Conservation (phyloP, 305 asterid species). For the Galium porrigens region DNA sequence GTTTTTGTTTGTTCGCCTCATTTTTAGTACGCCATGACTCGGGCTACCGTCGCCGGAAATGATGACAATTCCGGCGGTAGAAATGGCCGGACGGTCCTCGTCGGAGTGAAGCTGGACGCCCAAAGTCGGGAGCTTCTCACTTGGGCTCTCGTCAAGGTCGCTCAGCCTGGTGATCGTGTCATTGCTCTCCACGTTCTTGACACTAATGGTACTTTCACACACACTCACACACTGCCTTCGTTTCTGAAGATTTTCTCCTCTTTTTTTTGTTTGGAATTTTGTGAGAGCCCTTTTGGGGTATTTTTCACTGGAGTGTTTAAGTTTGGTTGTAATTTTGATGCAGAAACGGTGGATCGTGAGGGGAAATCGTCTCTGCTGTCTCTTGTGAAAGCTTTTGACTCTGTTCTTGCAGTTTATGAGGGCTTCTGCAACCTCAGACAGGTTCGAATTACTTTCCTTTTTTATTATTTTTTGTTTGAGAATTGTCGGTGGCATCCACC, state of each 20-base stretch:
- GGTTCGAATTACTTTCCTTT: conserved; percentile 25
- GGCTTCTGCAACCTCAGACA: conserved; percentile 91
- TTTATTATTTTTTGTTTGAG: not conserved
- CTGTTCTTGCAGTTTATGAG: conserved; percentile 80
- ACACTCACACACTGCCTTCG: not conserved
- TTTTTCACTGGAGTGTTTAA: not conserved
- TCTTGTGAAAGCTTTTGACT: conserved; percentile 71
- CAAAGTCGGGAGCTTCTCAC: conserved; percentile 71
- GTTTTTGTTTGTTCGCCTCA: not conserved
- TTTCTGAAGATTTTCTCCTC: not conserved
- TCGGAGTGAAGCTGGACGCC: conserved; percentile 68
- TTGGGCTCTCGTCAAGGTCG: conserved; percentile 86
- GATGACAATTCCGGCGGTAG: conserved; percentile 28
- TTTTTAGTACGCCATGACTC: conserved; percentile 20
- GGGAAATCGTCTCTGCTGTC: conserved; percentile 73
- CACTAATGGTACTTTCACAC: conserved; percentile 38
- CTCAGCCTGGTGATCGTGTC: conserved; percentile 78
- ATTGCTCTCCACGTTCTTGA: conserved; percentile 77
- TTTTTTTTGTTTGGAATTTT: not conserved
- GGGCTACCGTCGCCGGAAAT: conserved; percentile 31
- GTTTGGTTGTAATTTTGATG: conserved; percentile 3
- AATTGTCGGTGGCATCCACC: conserved; percentile 11
- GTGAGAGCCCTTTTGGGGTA: not conserved
- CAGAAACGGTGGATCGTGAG: conserved; percentile 80
- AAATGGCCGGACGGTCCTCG: conserved; percentile 55